Percentiles rank a stretch among this genome's conserved stretches.
Conservation (phyloP, 495 filamentous ascomycete species). For the Filosporella fistucella region DNA sequence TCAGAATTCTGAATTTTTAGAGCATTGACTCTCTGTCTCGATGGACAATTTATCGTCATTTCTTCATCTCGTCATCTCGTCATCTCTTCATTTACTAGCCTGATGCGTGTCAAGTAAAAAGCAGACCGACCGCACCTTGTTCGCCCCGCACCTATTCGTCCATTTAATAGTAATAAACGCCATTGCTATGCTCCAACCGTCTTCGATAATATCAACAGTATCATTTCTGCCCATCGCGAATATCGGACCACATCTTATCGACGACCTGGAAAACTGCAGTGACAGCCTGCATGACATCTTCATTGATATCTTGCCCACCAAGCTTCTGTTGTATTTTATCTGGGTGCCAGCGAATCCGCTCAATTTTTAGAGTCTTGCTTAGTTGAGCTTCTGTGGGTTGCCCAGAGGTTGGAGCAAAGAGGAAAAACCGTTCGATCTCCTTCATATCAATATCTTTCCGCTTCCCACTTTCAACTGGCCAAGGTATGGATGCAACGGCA, state of each 20-base stretch:
- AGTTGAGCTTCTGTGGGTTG: slow-evolving; percentile 33
- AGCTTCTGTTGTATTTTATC: slow-evolving; percentile 95
- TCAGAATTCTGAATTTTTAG: too few species aligned
- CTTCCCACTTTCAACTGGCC: slow-evolving; percentile 70
- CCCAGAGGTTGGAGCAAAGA: slow-evolving; percentile 37
- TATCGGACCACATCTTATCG: slow-evolving; percentile 67
- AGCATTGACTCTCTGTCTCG: too few species aligned
- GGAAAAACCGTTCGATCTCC: slow-evolving; percentile 60
- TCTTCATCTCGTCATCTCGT: too few species aligned
- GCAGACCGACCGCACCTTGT: too few species aligned
- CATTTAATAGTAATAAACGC: too few species aligned
- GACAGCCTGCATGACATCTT: slow-evolving; percentile 67
- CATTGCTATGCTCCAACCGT: slow-evolving; percentile 18
- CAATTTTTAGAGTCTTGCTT: slow-evolving; percentile 64
- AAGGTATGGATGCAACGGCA: slow-evolving; percentile 51
- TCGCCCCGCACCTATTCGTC: too few species aligned
- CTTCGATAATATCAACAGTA: too few species aligned
- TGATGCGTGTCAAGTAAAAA: too few species aligned
- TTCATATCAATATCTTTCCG: slow-evolving; percentile 55
- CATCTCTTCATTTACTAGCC: too few species aligned
- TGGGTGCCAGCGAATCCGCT: slow-evolving; percentile 93
- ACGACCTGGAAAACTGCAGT: slow-evolving; percentile 91
- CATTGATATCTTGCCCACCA: slow-evolving; percentile 60
- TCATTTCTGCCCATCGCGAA: slow-evolving; percentile 15
- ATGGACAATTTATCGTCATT: too few species aligned